Percentiles rank a stretch among this genome's conserved stretches.
Conservation (phyloP, 768 basidiomycete species). For the Suillus occidentalis region DNA sequence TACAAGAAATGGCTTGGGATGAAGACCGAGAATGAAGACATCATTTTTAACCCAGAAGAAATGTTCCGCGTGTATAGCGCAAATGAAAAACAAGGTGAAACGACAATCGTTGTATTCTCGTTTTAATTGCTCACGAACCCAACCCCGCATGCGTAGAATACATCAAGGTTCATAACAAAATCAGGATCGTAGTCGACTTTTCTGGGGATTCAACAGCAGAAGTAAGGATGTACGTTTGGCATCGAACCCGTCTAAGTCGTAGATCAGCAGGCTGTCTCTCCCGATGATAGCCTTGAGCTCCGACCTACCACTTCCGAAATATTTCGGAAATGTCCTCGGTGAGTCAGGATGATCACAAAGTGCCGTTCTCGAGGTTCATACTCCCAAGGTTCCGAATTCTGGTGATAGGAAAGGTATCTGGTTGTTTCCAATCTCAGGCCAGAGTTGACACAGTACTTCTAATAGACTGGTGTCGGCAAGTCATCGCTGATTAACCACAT, state of each 20-base stretch:
- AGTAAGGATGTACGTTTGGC: not conserved
- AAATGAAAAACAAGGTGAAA: not conserved
- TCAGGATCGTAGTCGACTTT: not conserved
- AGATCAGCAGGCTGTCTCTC: not conserved
- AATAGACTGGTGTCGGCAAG: not conserved
- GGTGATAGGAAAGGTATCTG: not conserved
- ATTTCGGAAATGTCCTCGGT: not conserved
- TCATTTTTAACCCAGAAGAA: not conserved
- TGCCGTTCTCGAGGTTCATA: not conserved
- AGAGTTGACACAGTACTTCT: not conserved
- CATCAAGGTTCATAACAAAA: not conserved
- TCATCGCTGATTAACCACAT: not conserved
- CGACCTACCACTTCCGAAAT: too few relatives aligned
- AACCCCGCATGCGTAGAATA: not conserved
- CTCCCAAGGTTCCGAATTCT: not conserved
- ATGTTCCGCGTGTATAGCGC: not conserved
- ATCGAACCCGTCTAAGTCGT: too few relatives aligned
- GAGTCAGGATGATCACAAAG: not conserved
- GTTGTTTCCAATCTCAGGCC: not conserved
- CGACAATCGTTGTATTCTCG: not conserved
- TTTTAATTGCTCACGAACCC: not conserved
- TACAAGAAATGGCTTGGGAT: not conserved
- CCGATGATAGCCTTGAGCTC: not conserved
- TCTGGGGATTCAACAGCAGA: not conserved
- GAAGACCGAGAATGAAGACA: not conserved